Base-by-base conservation (phyloP, 208 protist species). In the Trypanosomatidae sp. region DNA sequence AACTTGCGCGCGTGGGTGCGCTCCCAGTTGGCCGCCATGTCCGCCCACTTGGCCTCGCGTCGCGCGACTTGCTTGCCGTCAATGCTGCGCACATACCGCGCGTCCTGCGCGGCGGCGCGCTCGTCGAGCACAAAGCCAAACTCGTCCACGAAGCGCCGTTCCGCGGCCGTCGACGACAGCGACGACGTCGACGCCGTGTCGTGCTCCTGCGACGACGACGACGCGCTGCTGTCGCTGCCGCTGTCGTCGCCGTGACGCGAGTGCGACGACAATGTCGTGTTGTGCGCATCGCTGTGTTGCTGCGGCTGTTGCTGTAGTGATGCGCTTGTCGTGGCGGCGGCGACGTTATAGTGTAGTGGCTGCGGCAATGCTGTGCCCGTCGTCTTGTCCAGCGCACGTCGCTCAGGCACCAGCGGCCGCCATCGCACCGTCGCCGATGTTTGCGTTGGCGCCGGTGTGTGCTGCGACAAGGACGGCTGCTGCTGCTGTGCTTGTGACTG, bases 41-140 rank as follows among this genome's bases (percentile, higher is more conserved):
- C 82, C 24, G 67, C 68, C 85, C 88, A 94, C 66, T 95, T 93
- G 30, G 85, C 57, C 55, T 94, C 78, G 13, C 77, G 75, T 26
- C 86, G 78, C 25, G 76, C 48, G 3, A 79, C 59, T 53, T 74
- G 56, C 46, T 66, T 72, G 15, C 78, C 75, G 26, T 89, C 68
- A 25, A 88, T 79, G 37, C 59, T 59, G 8, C 66, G 63, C 16
- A 86, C 63, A 49, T 69, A 88, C 41, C 69, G 56, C 22, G 78
- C 62, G 20, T 91, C 76, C 46, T 40, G 51, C 15, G 64, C 55
- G 46, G 76, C 68, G 11, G 54, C 50, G 16, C 80, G 65, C 42
- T 84, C 71, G 64, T 88, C 71, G 19, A 94, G 59, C 1, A 88
- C 58, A 38, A 94, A 94, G 27, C 86, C 86, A 50, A 94, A 94